phyloP scores from a whole-genome alignment of 164 flowering plant species.

The Tinospora cordifolia region DNA sequence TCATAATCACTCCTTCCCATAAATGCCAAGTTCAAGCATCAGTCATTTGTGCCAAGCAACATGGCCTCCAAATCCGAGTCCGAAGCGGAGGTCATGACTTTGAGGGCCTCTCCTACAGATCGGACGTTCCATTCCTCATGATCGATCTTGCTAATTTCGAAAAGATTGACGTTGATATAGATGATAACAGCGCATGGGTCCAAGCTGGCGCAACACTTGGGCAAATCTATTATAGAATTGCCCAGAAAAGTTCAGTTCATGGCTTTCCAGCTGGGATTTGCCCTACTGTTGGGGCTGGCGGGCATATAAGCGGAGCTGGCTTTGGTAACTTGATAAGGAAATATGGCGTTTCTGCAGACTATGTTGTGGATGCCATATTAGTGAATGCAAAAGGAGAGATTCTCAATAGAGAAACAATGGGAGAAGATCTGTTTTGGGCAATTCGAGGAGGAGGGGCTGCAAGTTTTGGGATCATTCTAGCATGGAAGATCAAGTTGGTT shows the following conservation, averaged over 20 bases:
- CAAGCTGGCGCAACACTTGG: conserved; percentile 11
- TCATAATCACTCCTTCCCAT: conserved; percentile 1
- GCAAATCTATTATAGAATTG: conserved; percentile 8
- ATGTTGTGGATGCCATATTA: conserved; percentile 4
- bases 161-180: background rate
- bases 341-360: conserved; percentile 11
- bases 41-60: conserved; percentile 1
- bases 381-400: conserved; percentile 1
- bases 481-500: conserved; percentile 11
- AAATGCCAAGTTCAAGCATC: conserved; percentile 3
- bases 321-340: conserved; percentile 7
- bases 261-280: conserved; percentile 14
- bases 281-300: conserved; percentile 11
- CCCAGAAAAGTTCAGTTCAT: conserved; percentile 4
- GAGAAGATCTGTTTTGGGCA: conserved; percentile 12
- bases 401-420: conserved; percentile 10
- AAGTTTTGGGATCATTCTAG: conserved; percentile 8
- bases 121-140: background rate
- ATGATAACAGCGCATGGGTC: conserved; percentile 6
- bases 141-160: background rate
- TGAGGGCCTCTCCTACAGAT: conserved; percentile 4
- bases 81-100: conserved; percentile 7
- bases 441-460: conserved; percentile 14
- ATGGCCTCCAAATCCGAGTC: background rate
- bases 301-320: conserved; percentile 11